A percentile compares a stretch with the other conserved stretches of the same genome.
These are phyloP conservation scores for Hymenoscyphus infarciens DNA, from an alignment of 2,329 filamentous ascomycete genomes.

Conservation along the genomic window DNA sequence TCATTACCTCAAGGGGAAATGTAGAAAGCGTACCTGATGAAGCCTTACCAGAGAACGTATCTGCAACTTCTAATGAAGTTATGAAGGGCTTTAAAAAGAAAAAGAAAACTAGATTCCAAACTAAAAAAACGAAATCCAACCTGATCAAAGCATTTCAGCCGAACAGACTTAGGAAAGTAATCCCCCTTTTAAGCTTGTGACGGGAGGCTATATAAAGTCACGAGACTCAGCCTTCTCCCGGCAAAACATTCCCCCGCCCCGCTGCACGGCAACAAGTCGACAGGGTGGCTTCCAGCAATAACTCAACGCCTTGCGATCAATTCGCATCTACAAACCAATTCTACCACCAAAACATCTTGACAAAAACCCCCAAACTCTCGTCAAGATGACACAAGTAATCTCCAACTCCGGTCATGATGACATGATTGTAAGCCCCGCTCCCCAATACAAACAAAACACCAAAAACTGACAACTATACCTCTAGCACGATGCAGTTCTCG, in stretches of 20 bases:
- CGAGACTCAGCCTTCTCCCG: neutral
- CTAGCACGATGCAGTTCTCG: slow-evolving; percentile 94
- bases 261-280: slow-evolving; percentile 6
- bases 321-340: slow-evolving; percentile 1
- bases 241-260: neutral
- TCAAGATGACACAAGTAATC: slow-evolving; percentile 68
- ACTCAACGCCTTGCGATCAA: neutral
- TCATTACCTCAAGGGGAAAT: too few relatives aligned
- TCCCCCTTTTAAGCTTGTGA: neutral
- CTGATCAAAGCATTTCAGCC: too few relatives aligned
- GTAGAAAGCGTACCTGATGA: too few relatives aligned
- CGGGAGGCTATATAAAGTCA: neutral
- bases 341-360: slow-evolving; percentile 7
- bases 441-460: neutral
- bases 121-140: too few relatives aligned
- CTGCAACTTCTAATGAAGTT: too few relatives aligned
- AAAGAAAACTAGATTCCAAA: too few relatives aligned
- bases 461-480: slow-evolving; percentile 4
- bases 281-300: slow-evolving; percentile 15
- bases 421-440: slow-evolving; percentile 75
- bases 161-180: neutral
- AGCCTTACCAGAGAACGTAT: too few relatives aligned
- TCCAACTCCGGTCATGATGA: slow-evolving; percentile 91
- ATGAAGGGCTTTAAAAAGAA: too few relatives aligned
- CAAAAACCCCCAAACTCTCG: slow-evolving; percentile 12